Base-by-base conservation (phyloP, 768 basidiomycete species). In the Boletus huronensis region DNA sequence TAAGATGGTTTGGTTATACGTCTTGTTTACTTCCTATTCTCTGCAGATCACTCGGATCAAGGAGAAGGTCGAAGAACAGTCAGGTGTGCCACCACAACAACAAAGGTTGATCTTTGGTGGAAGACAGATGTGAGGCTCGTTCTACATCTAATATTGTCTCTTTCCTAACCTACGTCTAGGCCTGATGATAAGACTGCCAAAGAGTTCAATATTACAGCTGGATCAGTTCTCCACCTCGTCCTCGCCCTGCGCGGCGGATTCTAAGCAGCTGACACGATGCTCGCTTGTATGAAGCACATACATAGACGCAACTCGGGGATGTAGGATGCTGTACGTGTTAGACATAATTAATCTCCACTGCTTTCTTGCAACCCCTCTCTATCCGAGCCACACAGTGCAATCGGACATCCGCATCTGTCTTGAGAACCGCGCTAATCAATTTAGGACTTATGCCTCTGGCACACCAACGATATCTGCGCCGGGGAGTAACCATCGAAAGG, bases 11-110 rank as follows among this genome's bases (percentile, higher is more conserved):
- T 25, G 2, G 2, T 44, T 46, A 49, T 5, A n/a, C 28, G 5
- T 17, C 16, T 17, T 17, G 23, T 21, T 13, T 17, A 62, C 42
- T 17, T 54, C 39, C 46, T 35, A 25, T 38, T 28, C 45, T 21
- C 34, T 48, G 17, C 68, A 98, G 96, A 91, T 97, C 65, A 78
- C 84, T 43, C 84, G 90, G 62, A 93, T 98, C 74, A 98, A 98
- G 77, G 94, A 96, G 80, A 90, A 91, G 71, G 93, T 98, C 9
- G 96, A 98, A 72, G 95, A 98, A 77, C 95, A 98, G 75, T 94
- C 93, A 6, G 96, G 96, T 60, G 96, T 98, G 39, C 96, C 96
- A 23, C 96, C 96, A 57, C 90, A 79, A 40, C 96, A 98, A 72
- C 96, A 98, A 72, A 84, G 96, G 54, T 73, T 98, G 65, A 98